Evolutionary conservation across 805 yeast genomes (phyloP), one percentile per base, ranked within the genome.

Genomic region (Cyberlindnera mississippiensis): DNA sequence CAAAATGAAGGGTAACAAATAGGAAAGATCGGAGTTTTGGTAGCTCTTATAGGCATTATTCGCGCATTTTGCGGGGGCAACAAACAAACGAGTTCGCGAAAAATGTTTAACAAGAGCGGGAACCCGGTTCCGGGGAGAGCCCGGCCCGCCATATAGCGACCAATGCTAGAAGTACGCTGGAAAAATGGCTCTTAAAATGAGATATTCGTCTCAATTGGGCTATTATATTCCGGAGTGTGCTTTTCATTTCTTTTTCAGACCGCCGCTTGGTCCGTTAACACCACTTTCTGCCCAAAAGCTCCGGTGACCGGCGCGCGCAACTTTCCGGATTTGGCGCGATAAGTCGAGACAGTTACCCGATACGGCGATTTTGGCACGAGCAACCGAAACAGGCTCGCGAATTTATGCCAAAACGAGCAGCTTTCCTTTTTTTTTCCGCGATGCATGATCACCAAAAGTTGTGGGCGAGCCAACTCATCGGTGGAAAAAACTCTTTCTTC

Each of bases 251-350:
- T n/a, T n/a, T n/a, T n/a, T n/a, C n/a, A n/a, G n/a, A n/a, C n/a
- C n/a, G n/a, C n/a, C n/a, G n/a, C n/a, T n/a, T n/a, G n/a, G n/a
- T n/a, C n/a, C n/a, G n/a, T n/a, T n/a, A n/a, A n/a, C n/a, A n/a
- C n/a, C n/a, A n/a, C n/a, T n/a, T n/a, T n/a, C n/a, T n/a, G n/a
- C n/a, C n/a, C n/a, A n/a, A n/a, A n/a, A n/a, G n/a, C n/a, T n/a
- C n/a, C n/a, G 27, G 27, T 24, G 8, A 11, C 8, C 10, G 11
- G 27, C 10, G 10, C 17, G 14, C 35, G 35, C 35, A 24, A 35
- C 6, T 9, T 5, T 12, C 32, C 33, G 33, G 20, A 16, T 29
- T 22, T 31, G 44, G 44, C 44, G 44, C 44, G 44, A 40, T 40
- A 40, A 40, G 38, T 35, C 9, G 20, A 15, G 29, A 14, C 13